Base-by-base conservation (phyloP, 2,329 filamentous ascomycete genomes). In the Helotiales sp. region DNA sequence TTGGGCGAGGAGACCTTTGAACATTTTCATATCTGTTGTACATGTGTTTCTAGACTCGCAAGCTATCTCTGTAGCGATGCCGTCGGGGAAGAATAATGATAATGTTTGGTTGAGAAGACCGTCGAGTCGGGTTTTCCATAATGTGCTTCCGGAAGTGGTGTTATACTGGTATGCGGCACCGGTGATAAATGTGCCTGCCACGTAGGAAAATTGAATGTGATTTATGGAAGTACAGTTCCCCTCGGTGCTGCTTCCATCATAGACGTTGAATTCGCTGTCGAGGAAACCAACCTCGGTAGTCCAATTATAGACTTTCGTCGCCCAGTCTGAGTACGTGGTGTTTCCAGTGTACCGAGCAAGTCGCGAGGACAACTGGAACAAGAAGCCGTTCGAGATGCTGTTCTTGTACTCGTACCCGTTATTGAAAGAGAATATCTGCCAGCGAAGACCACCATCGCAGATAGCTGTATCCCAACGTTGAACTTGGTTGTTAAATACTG, bases 391-490 rank as follows among this genome's bases (percentile, higher is more conserved):
- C 8, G 84, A 81, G 60, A 86, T 82, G 36, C 67, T 54, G 68
- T 87, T 87, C 72, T 87, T 95, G 78, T 93, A 92, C 68, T 86
- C 81, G 71, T 90, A 95, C 24, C 90, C 90, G 29, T 78, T 80
- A 69, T 93, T 91, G 63, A 87, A 86, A 1, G 82, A 77, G 56
- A 86, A 90, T 59, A 93, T 88, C 75, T 95, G 90, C 88, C 89
- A 91, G 66, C 88, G 79, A 65, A 93, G 69, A 9, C 89, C 90
- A 63, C 89, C 89, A 22, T 79, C 77, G 66, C 90, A 93, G 2
- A 77, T 78, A 0, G 78, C 71, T 5, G 79, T 78, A 68, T 91
- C 87, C 76, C 90, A 89, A 82, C 64, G 81, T 75, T 63, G 84
- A 79, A 75, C 75, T 88, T 88, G 84, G 58, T 81, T 77, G 62